Conservation (phyloP, 164 flowering plant genomes). For the Stephania japonica region DNA sequence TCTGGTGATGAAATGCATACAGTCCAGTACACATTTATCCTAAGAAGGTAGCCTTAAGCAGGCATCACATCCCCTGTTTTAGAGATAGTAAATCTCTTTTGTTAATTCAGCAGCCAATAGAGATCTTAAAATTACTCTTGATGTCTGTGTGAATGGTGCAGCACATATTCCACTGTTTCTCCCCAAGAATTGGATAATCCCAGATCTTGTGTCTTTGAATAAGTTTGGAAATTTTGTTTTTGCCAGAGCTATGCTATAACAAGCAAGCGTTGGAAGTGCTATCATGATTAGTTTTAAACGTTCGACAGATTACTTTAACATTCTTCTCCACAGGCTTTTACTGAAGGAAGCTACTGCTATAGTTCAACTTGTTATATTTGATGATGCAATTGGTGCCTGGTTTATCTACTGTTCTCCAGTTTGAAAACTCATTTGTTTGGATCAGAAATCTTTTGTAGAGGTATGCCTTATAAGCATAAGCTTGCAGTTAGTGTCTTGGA, state of each 20-base stretch:
- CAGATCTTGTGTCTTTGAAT: conserved; percentile 15
- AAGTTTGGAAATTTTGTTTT: conserved; percentile 11
- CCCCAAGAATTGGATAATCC: background rate
- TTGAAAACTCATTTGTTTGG: conserved; percentile 89
- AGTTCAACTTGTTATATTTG: conserved; percentile 79
- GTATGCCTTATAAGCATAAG: conserved; percentile 91
- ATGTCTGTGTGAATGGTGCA: background rate
- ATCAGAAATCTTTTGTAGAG: conserved; percentile 86
- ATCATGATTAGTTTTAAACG: conserved; percentile 52
- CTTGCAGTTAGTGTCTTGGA: conserved; percentile 50
- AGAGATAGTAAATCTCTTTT: background rate
- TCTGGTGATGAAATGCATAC: too few relatives aligned
- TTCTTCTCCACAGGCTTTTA: conserved; percentile 78
- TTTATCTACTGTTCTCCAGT: conserved; percentile 89
- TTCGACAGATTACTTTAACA: conserved; percentile 75
- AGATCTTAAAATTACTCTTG: background rate
- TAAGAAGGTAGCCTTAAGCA: background rate
- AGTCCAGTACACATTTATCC: background rate
- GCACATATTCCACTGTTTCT: background rate
- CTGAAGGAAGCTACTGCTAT: conserved; percentile 95
- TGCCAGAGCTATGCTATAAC: conserved; percentile 14
- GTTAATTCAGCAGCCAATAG: background rate
- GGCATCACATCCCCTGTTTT: background rate
- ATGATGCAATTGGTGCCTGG: conserved; percentile 81
- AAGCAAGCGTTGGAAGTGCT: conserved; percentile 24